A percentile compares a stretch with the other conserved stretches of the same genome.
Conservation (phyloP, 306 rosid genomes). For the Vigna trinervia region DNA sequence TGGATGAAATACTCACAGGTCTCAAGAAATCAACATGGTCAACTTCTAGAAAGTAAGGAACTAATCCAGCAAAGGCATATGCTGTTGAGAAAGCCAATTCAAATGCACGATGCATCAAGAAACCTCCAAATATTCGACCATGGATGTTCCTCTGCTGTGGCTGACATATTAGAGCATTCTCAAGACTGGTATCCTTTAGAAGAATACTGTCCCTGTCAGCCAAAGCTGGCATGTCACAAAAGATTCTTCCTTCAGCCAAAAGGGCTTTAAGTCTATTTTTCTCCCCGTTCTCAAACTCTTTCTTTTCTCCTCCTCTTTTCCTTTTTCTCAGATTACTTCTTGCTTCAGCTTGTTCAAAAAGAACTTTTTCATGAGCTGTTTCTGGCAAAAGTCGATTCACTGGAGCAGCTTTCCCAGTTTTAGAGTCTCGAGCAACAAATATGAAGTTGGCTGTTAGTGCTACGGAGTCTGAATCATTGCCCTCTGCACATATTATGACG, state of each 20-base stretch:
- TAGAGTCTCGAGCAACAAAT: constrained; percentile 94
- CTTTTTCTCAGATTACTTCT: constrained; percentile 70
- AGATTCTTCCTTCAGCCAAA: constrained; percentile 79
- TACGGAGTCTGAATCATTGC: constrained; percentile 56
- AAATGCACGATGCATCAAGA: constrained; percentile 93
- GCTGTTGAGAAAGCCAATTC: constrained; percentile 96
- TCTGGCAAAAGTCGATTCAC: constrained; percentile 83
- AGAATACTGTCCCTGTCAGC: constrained; percentile 96
- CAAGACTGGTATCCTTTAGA: constrained; percentile 78
- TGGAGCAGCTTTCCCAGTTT: constrained; percentile 88
- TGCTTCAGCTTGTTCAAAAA: constrained; percentile 81
- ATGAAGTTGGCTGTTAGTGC: constrained; percentile 92
- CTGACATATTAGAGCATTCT: constrained; percentile 87
- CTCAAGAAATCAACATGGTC: constrained; percentile 93
- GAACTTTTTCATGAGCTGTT: constrained; percentile 70
- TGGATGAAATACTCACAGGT: constrained; percentile 69
- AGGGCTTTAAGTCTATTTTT: constrained; percentile 54
- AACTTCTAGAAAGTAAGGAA: constrained; percentile 93
- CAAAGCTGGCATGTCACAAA: constrained; percentile 93
- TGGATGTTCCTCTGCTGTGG: constrained; percentile 98
- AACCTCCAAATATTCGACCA: constrained; percentile 97
- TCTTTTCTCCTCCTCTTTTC: constrained; percentile 62
- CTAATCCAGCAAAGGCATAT: constrained; percentile 88
- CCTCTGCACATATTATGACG: constrained; percentile 43
- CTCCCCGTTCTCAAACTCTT: constrained; percentile 58